Base-by-base conservation (phyloP, 257 asterid species). In the Nyctanthes arbortristis region DNA sequence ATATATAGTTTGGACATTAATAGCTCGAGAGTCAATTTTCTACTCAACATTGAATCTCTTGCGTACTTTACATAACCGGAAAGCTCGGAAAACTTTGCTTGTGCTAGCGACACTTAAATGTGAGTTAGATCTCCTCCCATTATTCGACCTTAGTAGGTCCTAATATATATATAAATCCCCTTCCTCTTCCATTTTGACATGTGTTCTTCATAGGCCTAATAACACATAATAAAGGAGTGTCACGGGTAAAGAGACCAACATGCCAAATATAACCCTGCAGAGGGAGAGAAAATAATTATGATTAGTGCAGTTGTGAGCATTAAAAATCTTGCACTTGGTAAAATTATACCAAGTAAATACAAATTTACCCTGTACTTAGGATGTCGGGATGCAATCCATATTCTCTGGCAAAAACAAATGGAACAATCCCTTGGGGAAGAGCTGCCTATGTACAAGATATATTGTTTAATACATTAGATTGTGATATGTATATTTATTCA, bases 371-470 rank as follows among this genome's bases (percentile, higher is more conserved):
- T 0, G 96, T 87, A 58, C 96, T 85, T 27, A 83, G 77, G 58
- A 89, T 83, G 66, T 83, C 84, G 0, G 96, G 86, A 69, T 89
- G 94, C 75, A 87, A 62, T 0, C 84, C 86, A 63, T 87, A 89
- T 47, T 89, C 94, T 66, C 85, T 69, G 4, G 96, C 96, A 72
- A 84, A 86, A 20, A 89, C 93, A 76, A 89, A 86, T 29, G 93
- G 85, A 18, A 83, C 82, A 12, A 89, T 80, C 39, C 90, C 81
- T 67, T 87, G 96, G 1, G 94, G 94, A 35, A 89, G 84, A 73
- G 91, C 93, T 22, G 93, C 91, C 96, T 88, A 68, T 16, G n/a
- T n/a, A n/a, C n/a, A n/a, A n/a, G n/a, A n/a, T n/a, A n/a, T n/a
- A n/a, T n/a, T n/a, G n/a, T n/a, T n/a, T n/a, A n/a, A n/a, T n/a